phyloP scores from a whole-genome alignment of 352 stramenopile genomes.

The Pythium utonaiense region DNA sequence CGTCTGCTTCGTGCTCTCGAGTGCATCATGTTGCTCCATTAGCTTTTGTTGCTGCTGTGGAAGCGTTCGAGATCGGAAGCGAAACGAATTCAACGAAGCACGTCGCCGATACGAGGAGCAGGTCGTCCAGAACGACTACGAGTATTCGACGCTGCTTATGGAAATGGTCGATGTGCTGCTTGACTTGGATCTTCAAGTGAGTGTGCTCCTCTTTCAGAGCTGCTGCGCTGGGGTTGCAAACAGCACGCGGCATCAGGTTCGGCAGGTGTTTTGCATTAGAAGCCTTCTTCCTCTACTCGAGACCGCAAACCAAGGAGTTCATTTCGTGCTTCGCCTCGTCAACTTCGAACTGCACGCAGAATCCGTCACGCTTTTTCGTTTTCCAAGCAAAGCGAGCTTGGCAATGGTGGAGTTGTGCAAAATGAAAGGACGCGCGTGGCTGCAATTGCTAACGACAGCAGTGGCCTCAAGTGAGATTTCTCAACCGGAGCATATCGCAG shows the following conservation, averaged over 20 bases:
- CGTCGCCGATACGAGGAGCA: slow-evolving; percentile 36
- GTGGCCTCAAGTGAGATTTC: neutral
- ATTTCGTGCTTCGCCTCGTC: slow-evolving; percentile 50
- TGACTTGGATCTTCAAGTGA: slow-evolving; percentile 25
- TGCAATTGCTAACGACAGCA: neutral
- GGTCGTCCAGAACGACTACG: slow-evolving; percentile 64
- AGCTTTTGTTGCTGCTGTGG: slow-evolving; percentile 59
- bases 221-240: slow-evolving; percentile 5
- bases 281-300: slow-evolving; percentile 50
- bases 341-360: slow-evolving; percentile 24
- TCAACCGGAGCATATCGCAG: neutral
- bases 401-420: slow-evolving; percentile 12
- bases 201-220: neutral
- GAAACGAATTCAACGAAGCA: slow-evolving; percentile 36
- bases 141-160: slow-evolving; percentile 66
- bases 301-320: slow-evolving; percentile 39
- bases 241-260: slow-evolving; percentile 4
- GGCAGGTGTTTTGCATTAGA: slow-evolving; percentile 29
- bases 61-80: slow-evolving; percentile 34
- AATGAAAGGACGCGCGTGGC: neutral
- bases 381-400: slow-evolving; percentile 33
- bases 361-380: slow-evolving; percentile 4
- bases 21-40: slow-evolving; percentile 40
- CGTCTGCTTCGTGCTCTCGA: slow-evolving; percentile 46
- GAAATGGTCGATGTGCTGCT: slow-evolving; percentile 42